phyloP scores from a whole-genome alignment of 345 rosid species.

The Gossypium herbaceum region DNA sequence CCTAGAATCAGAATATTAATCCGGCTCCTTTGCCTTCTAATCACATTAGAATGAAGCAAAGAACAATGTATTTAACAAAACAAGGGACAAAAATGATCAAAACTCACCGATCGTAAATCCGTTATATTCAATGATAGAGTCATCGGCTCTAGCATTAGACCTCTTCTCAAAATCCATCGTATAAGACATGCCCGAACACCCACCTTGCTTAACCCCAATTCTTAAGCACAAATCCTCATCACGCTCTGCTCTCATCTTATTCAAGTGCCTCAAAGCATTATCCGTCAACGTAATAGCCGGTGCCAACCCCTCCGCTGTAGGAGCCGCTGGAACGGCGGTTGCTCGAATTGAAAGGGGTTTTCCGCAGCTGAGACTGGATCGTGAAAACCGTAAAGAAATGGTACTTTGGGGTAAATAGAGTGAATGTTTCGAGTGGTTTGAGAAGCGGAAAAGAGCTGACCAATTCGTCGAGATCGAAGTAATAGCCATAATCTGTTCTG shows the following conservation, averaged over 20 bases:
- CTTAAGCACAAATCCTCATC: conserved; percentile 79
- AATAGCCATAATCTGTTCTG: conserved; percentile 13
- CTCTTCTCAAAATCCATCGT: conserved; percentile 65
- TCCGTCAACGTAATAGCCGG: conserved; percentile 82
- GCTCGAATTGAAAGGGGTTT: conserved; percentile 50
- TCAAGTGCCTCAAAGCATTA: conserved; percentile 71
- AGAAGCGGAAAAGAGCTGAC: not conserved
- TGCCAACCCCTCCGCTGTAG: conserved; percentile 50
- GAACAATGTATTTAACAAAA: not conserved
- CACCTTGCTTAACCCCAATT: conserved; percentile 91
- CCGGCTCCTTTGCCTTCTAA: not conserved
- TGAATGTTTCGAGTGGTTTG: conserved; percentile 5
- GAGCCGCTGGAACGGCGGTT: conserved; percentile 41
- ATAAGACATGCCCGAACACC: conserved; percentile 97
- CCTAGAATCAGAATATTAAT: not conserved
- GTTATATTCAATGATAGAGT: conserved; percentile 64
- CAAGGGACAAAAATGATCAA: not conserved
- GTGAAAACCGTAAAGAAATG: conserved; percentile 36
- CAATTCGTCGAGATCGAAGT: not conserved
- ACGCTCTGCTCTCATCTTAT: conserved; percentile 69
- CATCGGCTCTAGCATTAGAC: conserved; percentile 65
- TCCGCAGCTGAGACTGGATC: conserved; percentile 35
- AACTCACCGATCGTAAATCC: conserved; percentile 77
- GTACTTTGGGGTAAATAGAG: conserved; percentile 22
- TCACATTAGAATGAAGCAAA: not conserved